Conservation (phyloP, 257 asterid genomes). For the Solanum bulbocastanum region DNA sequence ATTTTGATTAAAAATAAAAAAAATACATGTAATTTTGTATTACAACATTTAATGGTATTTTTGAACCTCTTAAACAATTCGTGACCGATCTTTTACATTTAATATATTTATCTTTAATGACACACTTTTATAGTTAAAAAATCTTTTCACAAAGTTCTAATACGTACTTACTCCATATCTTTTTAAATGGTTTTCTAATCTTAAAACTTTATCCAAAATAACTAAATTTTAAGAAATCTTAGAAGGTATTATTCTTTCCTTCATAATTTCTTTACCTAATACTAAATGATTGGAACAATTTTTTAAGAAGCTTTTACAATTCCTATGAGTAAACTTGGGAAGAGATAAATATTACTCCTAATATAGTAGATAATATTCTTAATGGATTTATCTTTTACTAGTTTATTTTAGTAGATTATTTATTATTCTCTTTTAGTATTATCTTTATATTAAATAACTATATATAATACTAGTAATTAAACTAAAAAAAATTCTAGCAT, state of each 20-base stretch:
- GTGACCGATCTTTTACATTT: no score
- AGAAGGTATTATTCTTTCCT: not conserved
- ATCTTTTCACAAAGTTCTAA: not conserved
- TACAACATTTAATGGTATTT: not conserved
- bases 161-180: not conserved
- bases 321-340: not conserved
- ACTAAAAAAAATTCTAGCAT: not conserved
- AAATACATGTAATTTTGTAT: not conserved
- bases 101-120: no score
- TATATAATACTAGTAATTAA: not conserved
- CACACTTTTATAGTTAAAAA: no score
- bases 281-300: not conserved
- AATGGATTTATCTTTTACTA: not conserved
- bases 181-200: not conserved
- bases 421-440: not conserved
- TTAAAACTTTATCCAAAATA: not conserved
- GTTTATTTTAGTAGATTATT: not conserved
- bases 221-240: not conserved
- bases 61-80: no score
- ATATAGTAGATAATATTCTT: not conserved
- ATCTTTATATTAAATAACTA: not conserved
- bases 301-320: not conserved
- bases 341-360: not conserved
- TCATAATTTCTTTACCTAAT: not conserved
- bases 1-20: fast-evolving